Base-by-base conservation (phyloP, 257 asterid species). In the Solanum medicagineum region DNA sequence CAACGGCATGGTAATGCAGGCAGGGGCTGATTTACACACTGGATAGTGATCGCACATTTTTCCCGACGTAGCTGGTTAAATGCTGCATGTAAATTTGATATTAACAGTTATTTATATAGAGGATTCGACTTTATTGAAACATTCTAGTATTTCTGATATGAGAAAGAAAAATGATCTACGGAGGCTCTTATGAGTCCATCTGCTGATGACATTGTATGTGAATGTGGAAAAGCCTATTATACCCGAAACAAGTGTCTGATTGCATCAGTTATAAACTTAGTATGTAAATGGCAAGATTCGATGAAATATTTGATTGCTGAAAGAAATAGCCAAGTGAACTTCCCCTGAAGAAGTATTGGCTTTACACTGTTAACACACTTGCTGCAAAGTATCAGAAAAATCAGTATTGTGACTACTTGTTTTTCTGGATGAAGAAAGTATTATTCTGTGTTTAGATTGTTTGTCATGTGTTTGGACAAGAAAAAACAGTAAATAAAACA, bases 1-100 rank as follows among this genome's bases (percentile, higher is more conserved):
- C 89, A 89, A 29, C 91, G 91, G 65, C 88, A 83, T 45, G 89
- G 90, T 29, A 89, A 84, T 81, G 87, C 86, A 14, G 88, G 87
- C 40, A 87, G 90, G 73, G 87, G 89, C 14, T 89, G 86, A 89
- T 82, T 53, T 65, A 13, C 1, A 47, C 59, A 45, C 10, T 45
- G 81, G 36, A 73, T 57, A 47, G 3, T 47, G n/a, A 0, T 24
- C 40, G 4, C 7, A 51, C 51, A 15, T 29, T 77, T 77, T 77
- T 77, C 45, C 26, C 2, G 0, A 24, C 63, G 63, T 77, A 77
- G 56, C 47, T 8, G 26, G 51, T 54, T 26, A 77, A 24, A 77
- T 24, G 63, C 20, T 26, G 63, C 15, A 0, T 77, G 26, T 77
- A 77, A 49, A 49, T 49, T 75, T 49, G 8, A 75, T 51, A 51